Conservation (phyloP, 305 asterid genomes). For the Fraxinus greggii region DNA sequence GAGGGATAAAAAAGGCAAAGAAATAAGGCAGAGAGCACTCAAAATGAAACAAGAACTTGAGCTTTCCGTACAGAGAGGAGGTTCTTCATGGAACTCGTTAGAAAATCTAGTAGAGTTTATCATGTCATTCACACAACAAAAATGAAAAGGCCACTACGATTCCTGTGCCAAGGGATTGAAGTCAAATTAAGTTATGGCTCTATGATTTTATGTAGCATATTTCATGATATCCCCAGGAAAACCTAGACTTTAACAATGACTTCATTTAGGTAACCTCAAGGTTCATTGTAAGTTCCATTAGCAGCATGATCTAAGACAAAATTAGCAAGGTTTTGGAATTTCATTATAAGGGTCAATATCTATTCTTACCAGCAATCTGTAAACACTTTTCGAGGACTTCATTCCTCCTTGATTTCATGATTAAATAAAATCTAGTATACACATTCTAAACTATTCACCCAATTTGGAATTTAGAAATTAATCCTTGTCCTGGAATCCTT, state of each 20-base stretch:
- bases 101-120: conserved; percentile 20
- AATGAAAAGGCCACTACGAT: background rate
- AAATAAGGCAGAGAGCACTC: conserved; percentile 30
- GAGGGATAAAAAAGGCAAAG: conserved; percentile 32
- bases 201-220: background rate
- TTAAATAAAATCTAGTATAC: background rate
- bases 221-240: background rate
- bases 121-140: conserved; percentile 1
- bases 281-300: background rate
- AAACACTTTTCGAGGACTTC: background rate
- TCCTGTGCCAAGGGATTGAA: background rate
- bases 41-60: conserved; percentile 26
- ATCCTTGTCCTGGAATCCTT: background rate
- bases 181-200: background rate
- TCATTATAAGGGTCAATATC: background rate
- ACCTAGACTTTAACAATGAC: background rate
- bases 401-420: background rate
- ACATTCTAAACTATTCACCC: background rate
- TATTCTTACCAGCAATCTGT: background rate
- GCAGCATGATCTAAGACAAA: background rate
- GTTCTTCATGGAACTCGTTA: conserved; percentile 23
- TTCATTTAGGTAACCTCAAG: background rate
- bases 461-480: background rate
- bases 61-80: conserved; percentile 20
- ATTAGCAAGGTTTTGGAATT: background rate